phyloP scores from a whole-genome alignment of 306 rosid species.

The Vachellia pachyceras region DNA sequence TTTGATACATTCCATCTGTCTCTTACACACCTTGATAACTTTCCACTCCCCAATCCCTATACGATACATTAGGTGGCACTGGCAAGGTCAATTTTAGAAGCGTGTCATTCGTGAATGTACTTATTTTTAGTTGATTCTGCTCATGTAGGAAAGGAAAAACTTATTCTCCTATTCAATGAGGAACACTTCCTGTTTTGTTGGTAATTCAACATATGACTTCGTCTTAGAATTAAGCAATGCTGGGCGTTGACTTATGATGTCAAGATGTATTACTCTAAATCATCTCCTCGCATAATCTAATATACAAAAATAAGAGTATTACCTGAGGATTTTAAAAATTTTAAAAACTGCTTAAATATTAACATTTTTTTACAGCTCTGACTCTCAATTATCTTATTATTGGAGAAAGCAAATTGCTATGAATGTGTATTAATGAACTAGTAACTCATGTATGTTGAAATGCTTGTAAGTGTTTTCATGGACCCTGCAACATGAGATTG shows the following conservation, averaged over 20 bases:
- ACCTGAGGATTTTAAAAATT: background rate
- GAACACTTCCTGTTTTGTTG: background rate
- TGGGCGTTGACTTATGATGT: background rate
- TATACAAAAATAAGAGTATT: background rate
- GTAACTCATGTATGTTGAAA: conserved; percentile 8
- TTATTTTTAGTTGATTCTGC: background rate
- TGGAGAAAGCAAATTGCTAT: background rate
- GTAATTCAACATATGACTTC: background rate
- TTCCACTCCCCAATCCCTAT: background rate
- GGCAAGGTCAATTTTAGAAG: conserved; percentile 7
- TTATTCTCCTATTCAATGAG: background rate
- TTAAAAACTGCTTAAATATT: background rate
- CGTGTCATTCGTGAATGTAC: background rate
- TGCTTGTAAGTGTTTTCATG: conserved; percentile 4
- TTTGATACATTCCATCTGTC: conserved; percentile 24
- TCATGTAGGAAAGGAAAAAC: background rate
- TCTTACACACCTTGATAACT: background rate
- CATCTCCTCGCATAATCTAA: background rate
- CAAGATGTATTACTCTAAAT: background rate
- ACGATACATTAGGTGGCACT: background rate
- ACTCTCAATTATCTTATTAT: background rate
- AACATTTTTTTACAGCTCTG: background rate
- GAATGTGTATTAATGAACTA: background rate
- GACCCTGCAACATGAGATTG: background rate
- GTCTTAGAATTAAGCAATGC: background rate